phyloP scores from a whole-genome alignment of 768 basidiomycete species.

The Russula sp. region DNA sequence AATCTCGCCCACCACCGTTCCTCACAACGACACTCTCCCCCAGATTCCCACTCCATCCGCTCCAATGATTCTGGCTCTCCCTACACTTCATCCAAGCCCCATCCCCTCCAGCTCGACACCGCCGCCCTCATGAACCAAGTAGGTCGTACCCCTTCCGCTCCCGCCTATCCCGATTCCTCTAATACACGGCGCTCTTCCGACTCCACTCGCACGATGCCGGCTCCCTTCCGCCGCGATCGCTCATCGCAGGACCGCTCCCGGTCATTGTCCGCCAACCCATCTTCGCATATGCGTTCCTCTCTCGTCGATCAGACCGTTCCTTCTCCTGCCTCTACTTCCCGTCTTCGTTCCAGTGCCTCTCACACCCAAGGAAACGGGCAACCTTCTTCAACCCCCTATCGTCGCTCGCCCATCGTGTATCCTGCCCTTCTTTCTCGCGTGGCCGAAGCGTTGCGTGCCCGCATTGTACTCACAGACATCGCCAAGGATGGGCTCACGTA shows the following conservation, averaged over 20 bases:
- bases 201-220: conserved; percentile 60
- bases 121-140: conserved; percentile 36
- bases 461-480: conserved; percentile 72
- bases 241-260: conserved; percentile 65
- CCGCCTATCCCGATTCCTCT: conserved; percentile 39
- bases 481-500: conserved; percentile 95
- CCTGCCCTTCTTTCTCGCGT: conserved; percentile 95
- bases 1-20: conserved; percentile 29
- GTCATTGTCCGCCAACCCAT: conserved; percentile 68
- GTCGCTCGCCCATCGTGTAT: conserved; percentile 77
- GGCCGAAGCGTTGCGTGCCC: conserved; percentile 86
- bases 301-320: conserved; percentile 37
- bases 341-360: conserved; percentile 38
- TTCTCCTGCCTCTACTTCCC: conserved; percentile 34
- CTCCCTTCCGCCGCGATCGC: conserved; percentile 58
- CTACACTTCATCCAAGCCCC: conserved; percentile 38
- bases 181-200: conserved; percentile 61
- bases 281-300: conserved; percentile 47
- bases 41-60: conserved; percentile 41
- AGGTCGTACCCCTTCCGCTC: conserved; percentile 37
- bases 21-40: conserved; percentile 27
- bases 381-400: conserved; percentile 33
- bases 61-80: conserved; percentile 41
- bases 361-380: conserved; percentile 34
- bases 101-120: conserved; percentile 62